Evolutionary conservation across 805 yeast species (phyloP).

Genomic region (Candida alai): DNA sequence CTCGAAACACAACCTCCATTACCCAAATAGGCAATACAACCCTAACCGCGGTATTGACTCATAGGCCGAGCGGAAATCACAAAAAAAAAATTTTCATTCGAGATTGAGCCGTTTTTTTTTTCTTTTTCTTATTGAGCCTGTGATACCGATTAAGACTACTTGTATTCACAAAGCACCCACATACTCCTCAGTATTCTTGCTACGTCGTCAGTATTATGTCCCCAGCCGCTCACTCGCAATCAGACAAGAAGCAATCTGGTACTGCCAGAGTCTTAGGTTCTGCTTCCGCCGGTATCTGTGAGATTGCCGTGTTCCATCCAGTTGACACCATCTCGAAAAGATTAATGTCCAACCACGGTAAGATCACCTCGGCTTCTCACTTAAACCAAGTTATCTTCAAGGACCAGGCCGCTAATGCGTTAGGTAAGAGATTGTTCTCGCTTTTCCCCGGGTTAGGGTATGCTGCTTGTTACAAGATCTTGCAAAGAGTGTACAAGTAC

Average conservation of each 20-base stretch:
- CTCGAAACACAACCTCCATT: too few relatives aligned
- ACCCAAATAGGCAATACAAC: conserved; percentile 1
- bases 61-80: too few relatives aligned
- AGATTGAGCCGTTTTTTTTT: background rate
- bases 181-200: conserved; percentile 1
- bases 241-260: conserved; percentile 84
- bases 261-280: conserved; percentile 90
- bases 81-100: too few relatives aligned
- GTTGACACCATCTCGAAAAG: conserved; percentile 98
- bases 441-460: conserved; percentile 97
- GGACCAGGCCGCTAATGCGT: conserved; percentile 68
- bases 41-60: conserved; percentile 7
- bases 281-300: conserved; percentile 97
- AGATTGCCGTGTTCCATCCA: conserved; percentile 96
- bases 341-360: conserved; percentile 78
- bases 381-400: conserved; percentile 85
- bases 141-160: background rate
- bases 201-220: too few relatives aligned
- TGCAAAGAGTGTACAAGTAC: conserved; percentile 97
- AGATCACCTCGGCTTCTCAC: conserved; percentile 57
- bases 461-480: conserved; percentile 94
- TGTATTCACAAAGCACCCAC: too few relatives aligned
- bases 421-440: conserved; percentile 70
- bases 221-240: conserved; percentile 23
- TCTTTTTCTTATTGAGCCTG: background rate